Evolutionary conservation across 2,329 filamentous ascomycete genomes (phyloP), one percentile per base, ranked within the genome.

Genomic region (Cytospora piceicola): DNA sequence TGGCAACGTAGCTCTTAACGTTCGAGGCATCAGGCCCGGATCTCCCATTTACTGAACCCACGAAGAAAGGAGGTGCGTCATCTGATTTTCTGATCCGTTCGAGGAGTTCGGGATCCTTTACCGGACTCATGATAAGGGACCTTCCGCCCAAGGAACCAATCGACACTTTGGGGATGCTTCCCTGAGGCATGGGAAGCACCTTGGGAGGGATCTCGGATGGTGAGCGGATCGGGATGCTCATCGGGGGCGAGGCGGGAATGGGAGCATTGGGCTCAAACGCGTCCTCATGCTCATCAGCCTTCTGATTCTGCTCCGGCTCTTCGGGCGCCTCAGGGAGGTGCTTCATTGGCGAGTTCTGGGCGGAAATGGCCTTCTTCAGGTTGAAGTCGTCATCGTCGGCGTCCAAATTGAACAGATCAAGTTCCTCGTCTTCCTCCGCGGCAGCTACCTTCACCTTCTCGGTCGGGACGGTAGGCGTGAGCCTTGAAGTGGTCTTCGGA

Each of bases 101-200:
- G 34, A 67, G 59, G 58, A 67, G 58, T 24, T 59, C 55, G 29
- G 36, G 56, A 32, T 68, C 55, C 58, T 67, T 67, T 30, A 68
- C 58, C 11, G 58, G 36, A 32, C 49, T 49, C 20, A 66, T 73
- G 20, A 69, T 73, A 60, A 82, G 73, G 9, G 77, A 70, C 11
- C 66, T 68, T n/a, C 79, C 79, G 67, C 75, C 78, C 67, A 78
- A 80, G 7, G 78, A 80, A 17, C 78, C 78, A 29, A 78, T 71
- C 22, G 73, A 76, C 27, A 61, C 63, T 53, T 51, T 61, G 27
- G 51, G 20, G 53, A 57, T 65, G 70, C 27, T 69, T 14, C 66
- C 66, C 55, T 66, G 59, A 27, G 42, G 66, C 56, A 58, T 61
- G 42, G 42, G 34, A 11, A 53, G 63, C 24, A 62, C 39, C 42